A percentile compares a stretch with the other conserved stretches of the same genome.
Evolutionary conservation across 306 rosid species (phyloP).

Genomic region (Calophaca sinica): DNA sequence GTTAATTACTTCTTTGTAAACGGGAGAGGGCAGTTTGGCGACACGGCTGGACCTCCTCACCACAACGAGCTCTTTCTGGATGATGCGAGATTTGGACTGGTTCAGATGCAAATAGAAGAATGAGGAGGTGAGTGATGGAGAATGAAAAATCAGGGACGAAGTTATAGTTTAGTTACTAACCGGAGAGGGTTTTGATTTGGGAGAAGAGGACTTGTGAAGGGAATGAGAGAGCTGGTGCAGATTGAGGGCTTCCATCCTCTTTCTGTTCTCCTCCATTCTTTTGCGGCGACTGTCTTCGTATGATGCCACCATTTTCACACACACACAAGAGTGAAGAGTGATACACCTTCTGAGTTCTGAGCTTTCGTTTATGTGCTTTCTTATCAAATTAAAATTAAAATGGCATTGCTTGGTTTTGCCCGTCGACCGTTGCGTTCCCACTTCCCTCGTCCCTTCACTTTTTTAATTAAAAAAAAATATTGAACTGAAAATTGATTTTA

Average conservation of each 20-base stretch:
- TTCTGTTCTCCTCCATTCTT: conserved; percentile 76
- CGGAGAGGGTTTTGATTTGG: conserved; percentile 61
- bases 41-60: conserved; percentile 82
- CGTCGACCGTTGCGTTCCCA: conserved; percentile 63
- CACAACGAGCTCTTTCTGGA: conserved; percentile 54
- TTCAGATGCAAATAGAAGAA: conserved; percentile 49
- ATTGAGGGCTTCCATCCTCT: conserved; percentile 81
- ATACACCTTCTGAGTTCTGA: background rate
- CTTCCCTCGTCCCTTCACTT: conserved; percentile 7
- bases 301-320: conserved; percentile 54
- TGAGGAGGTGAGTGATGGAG: background rate
- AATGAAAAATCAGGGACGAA: background rate
- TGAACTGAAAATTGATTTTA: no score
- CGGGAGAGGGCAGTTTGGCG: conserved; percentile 64
- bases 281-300: conserved; percentile 74
- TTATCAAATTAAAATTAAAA: background rate
- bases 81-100: conserved; percentile 53
- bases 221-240: conserved; percentile 68
- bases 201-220: conserved; percentile 56
- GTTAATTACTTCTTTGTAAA: conserved; percentile 66
- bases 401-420: background rate
- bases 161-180: conserved; percentile 16
- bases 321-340: background rate
- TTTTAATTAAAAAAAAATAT: no score
- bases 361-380: background rate